Base-by-base conservation (phyloP, 805 yeast genomes). In the Brettanomyces anomalus region DNA sequence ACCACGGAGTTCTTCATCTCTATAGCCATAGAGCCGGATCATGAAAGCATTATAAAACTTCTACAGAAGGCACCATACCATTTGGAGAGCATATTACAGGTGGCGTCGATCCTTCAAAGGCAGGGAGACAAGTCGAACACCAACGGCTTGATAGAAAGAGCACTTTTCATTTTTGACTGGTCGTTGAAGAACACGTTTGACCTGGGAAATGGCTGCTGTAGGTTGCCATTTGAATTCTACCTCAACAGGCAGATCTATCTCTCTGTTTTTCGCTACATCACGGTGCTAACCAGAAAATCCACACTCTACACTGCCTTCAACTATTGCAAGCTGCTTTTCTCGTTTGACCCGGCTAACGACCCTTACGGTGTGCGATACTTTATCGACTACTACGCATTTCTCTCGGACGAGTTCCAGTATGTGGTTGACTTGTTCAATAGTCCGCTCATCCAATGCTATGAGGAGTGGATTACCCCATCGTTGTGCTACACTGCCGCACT, bases 311-410 rank as follows among this genome's bases (percentile, higher is more conserved):
- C 96, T 0, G 95, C 95, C 0, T 71, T 85, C 36, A 76, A 77
- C 35, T 87, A 81, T 66, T 75, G 84, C 52, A 86, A 85, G 56
- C 66, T 81, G 5, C 65, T 87, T 39, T 66, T 84, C 48, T 75
- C 88, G 2, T 63, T 88, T 26, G 61, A 60, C 33, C 95, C 95
- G 1, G 71, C 78, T 2, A 85, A 81, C 44, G 96, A 88, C 64
- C 95, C 95, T 2, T 65, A 81, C 41, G 95, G 95, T 18, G 87
- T 82, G 11, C 71, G 95, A 48, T 81, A 81, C 54, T 84, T 86
- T 58, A 78, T 88, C 50, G 96, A 88, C 57, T 79, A 74, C 54
- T 87, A 84, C 55, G 80, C 90, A 3, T 64, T 85, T 3, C 64
- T 77, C 61, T 68, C 85, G 32, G 79, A 72, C 28, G 85, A 85